A percentile compares a stretch with the other conserved stretches of the same genome.
These are phyloP conservation scores for Pseudogymnoascus sp. DNA, from an alignment of 2,329 filamentous ascomycete genomes.

Conservation along the genomic window DNA sequence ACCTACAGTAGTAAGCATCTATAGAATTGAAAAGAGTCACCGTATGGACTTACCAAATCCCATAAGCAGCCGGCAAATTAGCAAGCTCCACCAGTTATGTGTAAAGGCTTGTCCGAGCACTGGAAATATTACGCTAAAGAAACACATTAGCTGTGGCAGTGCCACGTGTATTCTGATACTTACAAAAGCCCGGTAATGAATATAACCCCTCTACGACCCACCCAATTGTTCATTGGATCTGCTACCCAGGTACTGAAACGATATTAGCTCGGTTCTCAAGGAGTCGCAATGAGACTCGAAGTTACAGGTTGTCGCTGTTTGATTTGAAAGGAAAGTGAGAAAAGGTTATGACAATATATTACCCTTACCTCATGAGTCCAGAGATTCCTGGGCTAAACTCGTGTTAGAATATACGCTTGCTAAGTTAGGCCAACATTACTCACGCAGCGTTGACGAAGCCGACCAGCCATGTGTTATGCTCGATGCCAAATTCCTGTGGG, in stretches of 20 bases:
- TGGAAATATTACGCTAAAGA: slow-evolving; percentile 45
- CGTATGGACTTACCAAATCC: slow-evolving; percentile 66
- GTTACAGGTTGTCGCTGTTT: slow-evolving; percentile 27
- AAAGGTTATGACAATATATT: background rate
- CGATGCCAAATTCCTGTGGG: slow-evolving; percentile 37
- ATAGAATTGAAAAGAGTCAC: slow-evolving; percentile 60
- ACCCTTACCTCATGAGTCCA: slow-evolving; percentile 8
- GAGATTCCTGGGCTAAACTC: slow-evolving; percentile 21
- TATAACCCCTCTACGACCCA: slow-evolving; percentile 62
- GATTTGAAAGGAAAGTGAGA: background rate
- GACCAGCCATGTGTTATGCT: slow-evolving; percentile 40
- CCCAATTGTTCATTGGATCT: slow-evolving; percentile 52
- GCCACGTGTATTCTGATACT: background rate
- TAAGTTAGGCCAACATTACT: slow-evolving; percentile 15
- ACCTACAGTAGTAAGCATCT: slow-evolving; percentile 56
- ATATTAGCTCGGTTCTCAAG: slow-evolving; percentile 36
- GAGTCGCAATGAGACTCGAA: slow-evolving; percentile 54
- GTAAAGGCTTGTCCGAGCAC: slow-evolving; percentile 61
- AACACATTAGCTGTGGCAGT: background rate
- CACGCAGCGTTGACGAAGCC: slow-evolving; percentile 47
- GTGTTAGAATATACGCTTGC: background rate
- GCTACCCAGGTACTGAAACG: slow-evolving; percentile 52
- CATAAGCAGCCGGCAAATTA: slow-evolving; percentile 56
- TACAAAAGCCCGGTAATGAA: slow-evolving; percentile 65
- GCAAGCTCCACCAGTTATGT: slow-evolving; percentile 61